Conservation (phyloP, 352 stramenopile species). For the Globisporangium camurandrum region DNA sequence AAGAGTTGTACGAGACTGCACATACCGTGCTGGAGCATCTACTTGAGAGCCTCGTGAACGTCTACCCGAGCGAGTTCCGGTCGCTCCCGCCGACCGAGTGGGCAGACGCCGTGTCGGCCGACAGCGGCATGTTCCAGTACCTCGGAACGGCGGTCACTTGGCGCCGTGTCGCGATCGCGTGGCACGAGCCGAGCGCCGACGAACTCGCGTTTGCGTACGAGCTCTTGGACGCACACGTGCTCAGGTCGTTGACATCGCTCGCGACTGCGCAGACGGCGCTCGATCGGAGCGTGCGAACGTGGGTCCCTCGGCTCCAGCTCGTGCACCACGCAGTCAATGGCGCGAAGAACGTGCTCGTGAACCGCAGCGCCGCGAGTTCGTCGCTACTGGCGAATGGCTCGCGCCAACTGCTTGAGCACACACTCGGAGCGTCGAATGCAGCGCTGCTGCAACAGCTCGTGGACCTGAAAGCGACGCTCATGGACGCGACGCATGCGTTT, state of each 20-base stretch:
- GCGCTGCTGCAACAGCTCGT: slow-evolving; percentile 29
- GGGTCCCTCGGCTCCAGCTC: slow-evolving; percentile 37
- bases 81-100: slow-evolving; percentile 44
- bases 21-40: slow-evolving; percentile 34
- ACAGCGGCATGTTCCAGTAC: slow-evolving; percentile 53
- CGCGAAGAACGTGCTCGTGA: slow-evolving; percentile 40
- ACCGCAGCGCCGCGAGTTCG: slow-evolving; percentile 8
- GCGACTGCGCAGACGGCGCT: slow-evolving; percentile 14
- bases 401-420: slow-evolving; percentile 26
- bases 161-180: slow-evolving; percentile 38
- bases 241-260: slow-evolving; percentile 24
- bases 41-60: slow-evolving; percentile 30
- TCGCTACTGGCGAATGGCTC: slow-evolving; percentile 18
- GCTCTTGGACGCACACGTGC: slow-evolving; percentile 40
- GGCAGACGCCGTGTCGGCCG: slow-evolving; percentile 24
- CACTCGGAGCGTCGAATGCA: slow-evolving; percentile 16
- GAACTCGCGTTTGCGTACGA: slow-evolving; percentile 51
- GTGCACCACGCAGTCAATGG: slow-evolving; percentile 36
- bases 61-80: slow-evolving; percentile 57
- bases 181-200: slow-evolving; percentile 50
- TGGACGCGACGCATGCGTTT: slow-evolving; percentile 30
- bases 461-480: slow-evolving; percentile 30
- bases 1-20: slow-evolving; percentile 50
- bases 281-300: slow-evolving; percentile 35
- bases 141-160: slow-evolving; percentile 42